phyloP scores from a whole-genome alignment of 495 filamentous ascomycete genomes.

The Hypoxylon rickii region DNA sequence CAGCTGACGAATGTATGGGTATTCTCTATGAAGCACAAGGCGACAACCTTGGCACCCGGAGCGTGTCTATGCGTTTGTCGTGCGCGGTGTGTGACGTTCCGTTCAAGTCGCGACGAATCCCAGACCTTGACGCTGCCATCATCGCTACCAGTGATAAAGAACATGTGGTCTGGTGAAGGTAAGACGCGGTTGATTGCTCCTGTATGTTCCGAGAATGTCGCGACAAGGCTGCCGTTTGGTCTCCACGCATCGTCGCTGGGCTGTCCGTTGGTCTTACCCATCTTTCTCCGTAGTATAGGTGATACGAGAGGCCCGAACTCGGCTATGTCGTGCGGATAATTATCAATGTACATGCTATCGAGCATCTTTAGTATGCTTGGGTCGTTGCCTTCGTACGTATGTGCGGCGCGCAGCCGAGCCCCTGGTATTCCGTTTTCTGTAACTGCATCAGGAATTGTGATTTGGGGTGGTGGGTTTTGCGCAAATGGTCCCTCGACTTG shows the following conservation, averaged over 20 bases:
- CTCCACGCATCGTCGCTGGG: conserved; percentile 69
- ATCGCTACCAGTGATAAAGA: conserved; percentile 93
- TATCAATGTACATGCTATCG: conserved; percentile 86
- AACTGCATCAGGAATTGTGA: conserved; percentile 35
- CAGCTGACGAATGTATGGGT: conserved; percentile 92
- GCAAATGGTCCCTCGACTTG: conserved; percentile 74
- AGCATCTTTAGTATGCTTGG: conserved; percentile 84
- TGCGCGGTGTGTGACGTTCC: conserved; percentile 83
- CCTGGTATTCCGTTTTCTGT: conserved; percentile 40
- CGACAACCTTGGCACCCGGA: conserved; percentile 69
- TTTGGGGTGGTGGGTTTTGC: conserved; percentile 36
- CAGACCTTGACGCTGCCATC: conserved; percentile 92
- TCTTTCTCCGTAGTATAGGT: conserved; percentile 65
- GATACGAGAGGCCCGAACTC: conserved; percentile 83
- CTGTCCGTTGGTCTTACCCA: conserved; percentile 56
- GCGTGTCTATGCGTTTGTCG: conserved; percentile 85
- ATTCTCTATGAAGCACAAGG: conserved; percentile 88
- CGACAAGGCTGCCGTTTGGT: conserved; percentile 81
- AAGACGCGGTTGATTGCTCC: conserved; percentile 81
- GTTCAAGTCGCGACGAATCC: conserved; percentile 88
- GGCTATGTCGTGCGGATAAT: conserved; percentile 79
- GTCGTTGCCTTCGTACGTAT: conserved; percentile 87
- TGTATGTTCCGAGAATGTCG: conserved; percentile 85
- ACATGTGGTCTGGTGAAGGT: conserved; percentile 86
- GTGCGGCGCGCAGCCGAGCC: conserved; percentile 49